Percentiles rank a stretch among this genome's conserved stretches.
phyloP scores from a whole-genome alignment of 2,329 filamentous ascomycete species.

The Bipolaris sorokiniana region DNA sequence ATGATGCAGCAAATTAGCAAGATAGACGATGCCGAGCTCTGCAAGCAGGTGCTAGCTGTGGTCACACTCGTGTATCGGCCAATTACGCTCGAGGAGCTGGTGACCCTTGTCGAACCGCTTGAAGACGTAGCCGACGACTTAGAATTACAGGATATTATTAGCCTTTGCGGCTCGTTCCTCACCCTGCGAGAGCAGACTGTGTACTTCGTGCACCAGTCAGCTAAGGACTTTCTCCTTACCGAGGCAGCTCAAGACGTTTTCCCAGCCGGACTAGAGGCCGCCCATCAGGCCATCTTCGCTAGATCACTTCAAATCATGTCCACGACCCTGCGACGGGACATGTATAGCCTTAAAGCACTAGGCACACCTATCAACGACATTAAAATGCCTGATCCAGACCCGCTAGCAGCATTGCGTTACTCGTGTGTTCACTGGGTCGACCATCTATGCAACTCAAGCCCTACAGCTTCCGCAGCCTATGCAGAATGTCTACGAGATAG shows the following conservation, averaged over 20 bases:
- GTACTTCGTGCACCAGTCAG: not conserved
- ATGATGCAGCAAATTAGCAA: constrained; percentile 49
- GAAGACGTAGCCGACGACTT: not conserved
- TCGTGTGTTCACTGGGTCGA: constrained; percentile 46
- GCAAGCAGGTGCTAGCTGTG: constrained; percentile 46
- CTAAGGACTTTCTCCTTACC: constrained; percentile 48
- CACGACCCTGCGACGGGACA: not conserved
- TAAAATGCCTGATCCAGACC: constrained; percentile 15
- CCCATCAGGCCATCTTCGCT: not conserved
- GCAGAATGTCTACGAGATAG: not conserved
- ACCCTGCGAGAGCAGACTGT: not conserved
- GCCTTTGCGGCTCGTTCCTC: constrained; percentile 47
- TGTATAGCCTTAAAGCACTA: not conserved
- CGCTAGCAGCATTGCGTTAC: constrained; percentile 29
- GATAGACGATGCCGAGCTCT: constrained; percentile 40
- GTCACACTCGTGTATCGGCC: constrained; percentile 46
- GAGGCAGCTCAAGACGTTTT: not conserved
- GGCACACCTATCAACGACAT: not conserved
- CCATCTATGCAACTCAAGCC: constrained; percentile 34
- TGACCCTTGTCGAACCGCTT: constrained; percentile 22
- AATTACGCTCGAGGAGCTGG: constrained; percentile 47
- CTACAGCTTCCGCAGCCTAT: not conserved
- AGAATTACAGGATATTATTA: constrained; percentile 32
- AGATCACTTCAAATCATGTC: not conserved
- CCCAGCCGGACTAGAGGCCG: constrained; percentile 13